These are phyloP conservation scores for Penicillium canariense DNA, from an alignment of 495 filamentous ascomycete genomes.

Conservation along the genomic window DNA sequence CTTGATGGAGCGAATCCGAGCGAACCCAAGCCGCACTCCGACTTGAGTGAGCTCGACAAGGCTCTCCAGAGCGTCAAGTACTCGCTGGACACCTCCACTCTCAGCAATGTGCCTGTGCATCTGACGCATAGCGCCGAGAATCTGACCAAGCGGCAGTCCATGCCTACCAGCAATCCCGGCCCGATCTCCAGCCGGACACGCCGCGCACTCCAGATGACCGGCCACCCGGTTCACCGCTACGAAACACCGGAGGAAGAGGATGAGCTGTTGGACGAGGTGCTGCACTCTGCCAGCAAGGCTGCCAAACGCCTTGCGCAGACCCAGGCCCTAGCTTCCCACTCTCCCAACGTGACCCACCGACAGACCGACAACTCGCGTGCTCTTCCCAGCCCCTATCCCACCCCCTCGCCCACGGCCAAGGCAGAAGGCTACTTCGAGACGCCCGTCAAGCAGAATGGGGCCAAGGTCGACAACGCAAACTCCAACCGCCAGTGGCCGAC, in stretches of 20 bases:
- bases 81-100: slow-evolving; percentile 53
- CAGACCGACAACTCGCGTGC: slow-evolving; percentile 53
- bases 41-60: slow-evolving; percentile 68
- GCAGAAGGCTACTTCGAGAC: slow-evolving; percentile 68
- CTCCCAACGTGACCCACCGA: slow-evolving; percentile 39
- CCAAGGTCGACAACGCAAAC: slow-evolving; percentile 56
- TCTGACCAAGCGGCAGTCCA: slow-evolving; percentile 65
- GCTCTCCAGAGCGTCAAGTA: slow-evolving; percentile 71
- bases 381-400: slow-evolving; percentile 82
- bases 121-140: slow-evolving; percentile 39
- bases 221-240: slow-evolving; percentile 72
- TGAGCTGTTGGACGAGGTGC: slow-evolving; percentile 85
- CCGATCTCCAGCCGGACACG: slow-evolving; percentile 83
- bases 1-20: slow-evolving; percentile 59
- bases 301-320: slow-evolving; percentile 51
- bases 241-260: slow-evolving; percentile 97
- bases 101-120: slow-evolving; percentile 48
- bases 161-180: slow-evolving; percentile 57
- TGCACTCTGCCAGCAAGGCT: slow-evolving; percentile 58
- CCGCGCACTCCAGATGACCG: slow-evolving; percentile 72
- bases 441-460: slow-evolving; percentile 56
- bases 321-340: slow-evolving; percentile 40
- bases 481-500: slow-evolving; percentile 81
- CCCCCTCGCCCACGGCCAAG: slow-evolving; percentile 85
- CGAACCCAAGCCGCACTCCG: slow-evolving; percentile 51